phyloP scores from a whole-genome alignment of 2,329 filamentous ascomycete species.

The Rhinocladiella similis region DNA sequence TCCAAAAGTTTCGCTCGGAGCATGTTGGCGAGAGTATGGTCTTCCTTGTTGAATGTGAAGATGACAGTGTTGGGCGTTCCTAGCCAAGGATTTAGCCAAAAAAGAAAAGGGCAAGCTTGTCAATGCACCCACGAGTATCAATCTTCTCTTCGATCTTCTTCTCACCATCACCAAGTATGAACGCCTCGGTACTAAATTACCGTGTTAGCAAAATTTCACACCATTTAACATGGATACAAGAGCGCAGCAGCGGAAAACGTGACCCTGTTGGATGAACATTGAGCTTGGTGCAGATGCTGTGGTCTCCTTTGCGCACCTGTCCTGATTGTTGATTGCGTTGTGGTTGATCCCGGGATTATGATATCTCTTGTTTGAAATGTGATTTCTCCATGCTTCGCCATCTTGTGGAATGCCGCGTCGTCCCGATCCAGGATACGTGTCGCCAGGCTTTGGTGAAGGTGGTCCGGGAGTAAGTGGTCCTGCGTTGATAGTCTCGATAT shows the following conservation, averaged over 20 bases:
- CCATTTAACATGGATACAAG: background rate
- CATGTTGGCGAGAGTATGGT: conserved; percentile 92
- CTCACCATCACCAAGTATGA: conserved; percentile 82
- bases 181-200: conserved; percentile 78
- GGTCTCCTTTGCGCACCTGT: conserved; percentile 14
- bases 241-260: background rate
- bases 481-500: background rate
- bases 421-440: conserved; percentile 4
- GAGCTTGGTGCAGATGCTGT: background rate
- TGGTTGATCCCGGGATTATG: conserved; percentile 5
- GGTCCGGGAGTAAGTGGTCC: background rate
- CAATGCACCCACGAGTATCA: conserved; percentile 73
- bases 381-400: conserved; percentile 9
- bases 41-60: conserved; percentile 94
- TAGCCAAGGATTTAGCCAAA: conserved; percentile 37
- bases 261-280: background rate
- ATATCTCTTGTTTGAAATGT: conserved; percentile 7
- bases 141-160: conserved; percentile 89
- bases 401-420: conserved; percentile 3
- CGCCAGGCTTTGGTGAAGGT: background rate
- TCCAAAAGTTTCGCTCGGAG: conserved; percentile 82
- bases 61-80: conserved; percentile 93
- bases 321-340: conserved; percentile 9
- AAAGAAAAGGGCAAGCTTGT: too few species aligned
- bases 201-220: conserved; percentile 6